Conservation (phyloP, 1,139 yeast species). For the Debaryomyces psychrophilus region DNA sequence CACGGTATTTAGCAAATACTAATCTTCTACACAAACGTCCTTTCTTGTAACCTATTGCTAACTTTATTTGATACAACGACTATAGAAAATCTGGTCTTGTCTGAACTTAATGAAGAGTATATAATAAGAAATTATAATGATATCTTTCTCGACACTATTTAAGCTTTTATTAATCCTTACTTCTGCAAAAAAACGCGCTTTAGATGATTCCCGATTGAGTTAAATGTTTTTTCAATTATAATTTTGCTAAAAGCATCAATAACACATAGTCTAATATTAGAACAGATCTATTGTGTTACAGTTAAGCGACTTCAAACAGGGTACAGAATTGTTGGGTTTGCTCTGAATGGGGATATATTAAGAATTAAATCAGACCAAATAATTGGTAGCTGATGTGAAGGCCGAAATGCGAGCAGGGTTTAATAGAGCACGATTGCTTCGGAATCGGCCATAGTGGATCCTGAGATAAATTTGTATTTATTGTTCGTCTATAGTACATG, state of each 20-base stretch:
- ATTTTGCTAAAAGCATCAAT: neutral
- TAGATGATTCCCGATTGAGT: constrained; percentile 5
- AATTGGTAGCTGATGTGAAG: neutral
- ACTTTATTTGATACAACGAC: neutral
- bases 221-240: constrained; percentile 1
- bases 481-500: neutral
- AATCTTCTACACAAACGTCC: neutral
- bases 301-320: neutral
- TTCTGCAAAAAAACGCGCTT: constrained; percentile 6
- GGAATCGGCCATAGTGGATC: neutral
- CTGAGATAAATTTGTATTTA: neutral
- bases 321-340: neutral
- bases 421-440: neutral
- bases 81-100: neutral
- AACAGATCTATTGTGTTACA: neutral
- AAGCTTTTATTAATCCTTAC: constrained; percentile 2
- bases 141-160: constrained; percentile 5
- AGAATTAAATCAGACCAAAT: neutral
- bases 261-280: neutral
- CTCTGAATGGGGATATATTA: neutral
- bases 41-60: neutral
- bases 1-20: neutral
- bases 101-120: neutral
- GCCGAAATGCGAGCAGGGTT: neutral
- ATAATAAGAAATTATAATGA: constrained; percentile 1